These are phyloP conservation scores for Inga oerstediana DNA, from an alignment of 306 rosid species.

Conservation along the genomic window DNA sequence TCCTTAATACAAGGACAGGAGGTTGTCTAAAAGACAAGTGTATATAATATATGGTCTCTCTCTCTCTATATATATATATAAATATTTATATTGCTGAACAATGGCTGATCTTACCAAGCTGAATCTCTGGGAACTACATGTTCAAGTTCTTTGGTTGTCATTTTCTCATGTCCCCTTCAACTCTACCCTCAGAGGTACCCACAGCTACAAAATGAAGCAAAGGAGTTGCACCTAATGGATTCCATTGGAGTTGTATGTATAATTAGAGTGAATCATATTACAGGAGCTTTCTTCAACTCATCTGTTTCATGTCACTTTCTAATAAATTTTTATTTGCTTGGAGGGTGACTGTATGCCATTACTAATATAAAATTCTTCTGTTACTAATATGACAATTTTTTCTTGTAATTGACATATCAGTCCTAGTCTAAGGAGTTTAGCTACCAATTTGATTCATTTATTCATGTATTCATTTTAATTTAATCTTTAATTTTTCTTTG, in stretches of 20 bases:
- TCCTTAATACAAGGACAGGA: too few species aligned
- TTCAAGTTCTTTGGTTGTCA: not conserved
- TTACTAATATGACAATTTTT: not conserved
- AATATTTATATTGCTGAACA: conserved; percentile 12
- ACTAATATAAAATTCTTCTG: not conserved
- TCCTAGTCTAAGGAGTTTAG: not conserved
- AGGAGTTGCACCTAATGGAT: not conserved
- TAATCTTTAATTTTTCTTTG: not conserved
- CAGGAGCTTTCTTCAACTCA: not conserved
- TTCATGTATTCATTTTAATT: not conserved
- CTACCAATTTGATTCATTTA: not conserved
- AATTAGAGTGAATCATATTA: not conserved
- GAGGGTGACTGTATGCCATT: conserved; percentile 1
- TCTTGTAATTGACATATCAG: not conserved
- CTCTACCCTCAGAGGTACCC: not conserved
- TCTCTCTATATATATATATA: too few species aligned
- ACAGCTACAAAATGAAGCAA: not conserved
- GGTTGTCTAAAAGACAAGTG: not conserved
- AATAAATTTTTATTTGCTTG: not conserved
- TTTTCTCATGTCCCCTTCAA: not conserved
- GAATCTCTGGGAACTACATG: not conserved
- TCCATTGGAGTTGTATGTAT: not conserved
- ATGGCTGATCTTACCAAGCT: not conserved
- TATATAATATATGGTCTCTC: not conserved
- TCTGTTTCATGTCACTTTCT: not conserved